A percentile compares a stretch with the other conserved stretches of the same genome.
Conservation (phyloP, 2,329 filamentous ascomycete genomes). For the Calonectria pteridis region DNA sequence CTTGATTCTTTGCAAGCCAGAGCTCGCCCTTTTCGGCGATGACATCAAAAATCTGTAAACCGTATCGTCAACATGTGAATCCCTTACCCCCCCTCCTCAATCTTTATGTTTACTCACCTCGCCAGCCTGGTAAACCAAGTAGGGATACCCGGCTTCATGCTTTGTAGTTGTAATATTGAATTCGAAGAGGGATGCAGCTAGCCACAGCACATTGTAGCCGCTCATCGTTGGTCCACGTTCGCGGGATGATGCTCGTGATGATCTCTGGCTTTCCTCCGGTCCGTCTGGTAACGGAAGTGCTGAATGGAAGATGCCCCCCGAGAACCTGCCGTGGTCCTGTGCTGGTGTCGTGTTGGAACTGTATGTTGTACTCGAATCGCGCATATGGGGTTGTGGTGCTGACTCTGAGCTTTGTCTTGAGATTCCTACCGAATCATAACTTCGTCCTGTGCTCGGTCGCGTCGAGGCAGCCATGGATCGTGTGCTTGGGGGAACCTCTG, state of each 20-base stretch:
- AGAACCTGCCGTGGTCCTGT: constrained; percentile 69
- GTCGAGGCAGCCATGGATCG: constrained; percentile 61
- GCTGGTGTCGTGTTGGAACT: constrained; percentile 61
- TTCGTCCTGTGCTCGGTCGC: constrained; percentile 71
- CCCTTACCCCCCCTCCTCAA: neutral
- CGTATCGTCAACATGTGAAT: neutral
- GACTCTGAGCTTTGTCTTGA: constrained; percentile 67
- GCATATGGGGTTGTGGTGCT: constrained; percentile 54
- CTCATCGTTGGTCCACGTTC: constrained; percentile 66
- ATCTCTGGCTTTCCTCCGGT: constrained; percentile 64
- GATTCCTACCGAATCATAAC: constrained; percentile 66
- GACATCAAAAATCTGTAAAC: constrained; percentile 81
- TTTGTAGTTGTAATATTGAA: constrained; percentile 96
- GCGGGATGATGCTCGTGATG: constrained; percentile 71
- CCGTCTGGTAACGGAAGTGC: constrained; percentile 84
- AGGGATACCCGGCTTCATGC: constrained; percentile 93
- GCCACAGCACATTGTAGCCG: constrained; percentile 83
- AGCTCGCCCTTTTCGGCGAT: constrained; percentile 97
- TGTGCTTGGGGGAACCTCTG: constrained; percentile 64
- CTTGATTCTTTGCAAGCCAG: constrained; percentile 97
- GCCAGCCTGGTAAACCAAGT: constrained; percentile 93
- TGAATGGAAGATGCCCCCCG: constrained; percentile 82
- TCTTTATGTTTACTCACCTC: constrained; percentile 70
- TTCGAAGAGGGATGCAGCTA: constrained; percentile 94
- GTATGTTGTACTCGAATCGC: constrained; percentile 69